Base-by-base conservation (phyloP, 495 filamentous ascomycete species). In the Penicillium coprophilum region DNA sequence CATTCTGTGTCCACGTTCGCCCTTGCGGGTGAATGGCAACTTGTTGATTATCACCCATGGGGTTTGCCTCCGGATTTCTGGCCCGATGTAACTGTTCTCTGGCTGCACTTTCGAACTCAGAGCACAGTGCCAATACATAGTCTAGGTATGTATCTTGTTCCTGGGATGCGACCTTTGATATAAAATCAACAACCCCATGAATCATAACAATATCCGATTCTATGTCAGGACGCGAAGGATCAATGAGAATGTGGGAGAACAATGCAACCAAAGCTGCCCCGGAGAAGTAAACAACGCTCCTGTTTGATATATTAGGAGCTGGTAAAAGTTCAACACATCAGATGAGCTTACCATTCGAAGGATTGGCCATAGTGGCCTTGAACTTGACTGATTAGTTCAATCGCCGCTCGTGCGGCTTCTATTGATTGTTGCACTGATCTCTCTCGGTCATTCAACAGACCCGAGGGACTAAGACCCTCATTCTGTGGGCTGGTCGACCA, bases 111-210 rank as follows among this genome's bases (percentile, higher is more conserved):
- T 59, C 46, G 3, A 59, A 20, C 3, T 63, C 60, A 6, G 54
- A 58, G 44, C 60, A 66, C 8, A 58, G n/a, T 2, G 47, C 39
- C 12, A 66, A 41, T 19, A 66, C 54, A 46, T 55, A 63, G 39
- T 66, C 63, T 11, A 56, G 31, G 55, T 58, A 66, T 38, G 63
- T 66, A 23, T 55, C 60, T 40, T 57, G 60, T 27, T 66, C 63
- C 28, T 63, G 50, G 7, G 46, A 53, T 27, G 63, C 46, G 2
- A 59, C 38, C 6, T 43, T 27, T 11, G 50, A 30, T 5, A 66
- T 54, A 21, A 60, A 63, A 1, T 13, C 20, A 3, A 57, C 38
- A 1, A 30, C 49, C 4, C 45, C 41, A 4, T 32, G 23, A 6
- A 58, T 43, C 48, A 60, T 51, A 8, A 21, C 9, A 23, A 62